Base-by-base conservation (phyloP, 495 filamentous ascomycete genomes). In the Penicillium subrubescens region DNA sequence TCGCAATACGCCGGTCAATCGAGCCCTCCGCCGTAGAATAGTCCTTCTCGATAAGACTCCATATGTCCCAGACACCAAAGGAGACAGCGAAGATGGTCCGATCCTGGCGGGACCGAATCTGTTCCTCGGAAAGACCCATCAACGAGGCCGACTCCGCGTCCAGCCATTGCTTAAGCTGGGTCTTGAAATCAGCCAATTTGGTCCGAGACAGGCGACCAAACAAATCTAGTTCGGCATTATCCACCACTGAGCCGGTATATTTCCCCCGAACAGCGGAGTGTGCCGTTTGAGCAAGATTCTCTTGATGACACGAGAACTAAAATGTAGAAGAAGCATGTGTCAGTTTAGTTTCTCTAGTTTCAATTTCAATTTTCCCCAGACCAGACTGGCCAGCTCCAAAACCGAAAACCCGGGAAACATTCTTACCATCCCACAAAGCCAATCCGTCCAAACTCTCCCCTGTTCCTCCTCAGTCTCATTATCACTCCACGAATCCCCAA, bases 61-160 rank as follows among this genome's bases (percentile, higher is more conserved):
- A 86, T 43, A 85, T 58, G 64, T 84, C 84, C 75, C 81, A 85
- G 25, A 84, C 67, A 6, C 81, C 79, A 62, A 84, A 86, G 31
- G 79, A 81, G 6, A 84, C 67, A 10, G 75, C 74, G 44, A 83
- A 74, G 23, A 79, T 71, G 21, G 77, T 78, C 23, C 67, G 64
- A 21, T 82, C 70, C 52, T 74, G 66, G 17, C 73, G 73, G 19
- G 51, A 62, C 46, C 57, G 57, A 41, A 74, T 56, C 10, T 66
- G 56, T n/a, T 73, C 70, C 19, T 59, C 69, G 15, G 66, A 60
- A 23, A 80, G 50, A 0, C 62, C 66, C 17, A 68, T 37, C 37
- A 72, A 23, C 8, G 62, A 59, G 15, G 59, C 55, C 39, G 62
- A 55, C 73, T 82, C 79, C 25, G 73, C 70, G 21, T 63, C 67